A percentile compares a stretch with the other conserved stretches of the same genome.
These are phyloP conservation scores for Schizophyllum amplum DNA, from an alignment of 1,284 basidiomycete species.

Conservation along the genomic window DNA sequence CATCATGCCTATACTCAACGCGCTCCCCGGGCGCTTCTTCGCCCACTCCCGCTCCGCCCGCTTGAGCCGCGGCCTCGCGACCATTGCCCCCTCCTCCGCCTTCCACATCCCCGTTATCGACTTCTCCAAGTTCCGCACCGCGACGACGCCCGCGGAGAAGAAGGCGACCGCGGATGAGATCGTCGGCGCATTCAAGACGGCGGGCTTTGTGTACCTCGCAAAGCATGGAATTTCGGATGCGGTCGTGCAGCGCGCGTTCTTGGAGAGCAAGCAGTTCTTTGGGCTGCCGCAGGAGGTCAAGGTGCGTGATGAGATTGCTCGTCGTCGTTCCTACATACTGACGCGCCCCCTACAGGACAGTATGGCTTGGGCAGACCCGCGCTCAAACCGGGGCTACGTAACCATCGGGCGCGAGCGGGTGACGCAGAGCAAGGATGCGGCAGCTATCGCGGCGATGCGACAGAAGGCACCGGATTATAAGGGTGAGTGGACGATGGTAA, in stretches of 20 bases:
- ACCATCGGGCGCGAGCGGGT: constrained; percentile 73
- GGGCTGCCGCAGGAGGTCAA: background rate
- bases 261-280: background rate
- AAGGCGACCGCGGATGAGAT: constrained; percentile 58
- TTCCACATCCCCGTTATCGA: constrained; percentile 70
- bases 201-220: constrained; percentile 67
- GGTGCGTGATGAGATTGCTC: background rate
- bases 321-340: background rate
- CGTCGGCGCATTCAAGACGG: constrained; percentile 70
- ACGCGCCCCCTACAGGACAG: constrained; percentile 28
- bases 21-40: background rate
- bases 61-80: constrained; percentile 25
- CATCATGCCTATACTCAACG: background rate
- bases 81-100: constrained; percentile 19
- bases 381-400: constrained; percentile 79
- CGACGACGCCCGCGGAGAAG: constrained; percentile 46
- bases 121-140: constrained; percentile 58
- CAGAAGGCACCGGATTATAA: constrained; percentile 71
- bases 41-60: background rate
- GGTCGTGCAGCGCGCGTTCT: constrained; percentile 10
- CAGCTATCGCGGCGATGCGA: constrained; percentile 70
- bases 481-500: constrained; percentile 7
- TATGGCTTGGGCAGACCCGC: constrained; percentile 74
- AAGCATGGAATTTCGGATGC: constrained; percentile 56
- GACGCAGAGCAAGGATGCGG: constrained; percentile 60